Conservation (phyloP, 2,329 filamentous ascomycete species). For the Clonostachys chloroleuca region DNA sequence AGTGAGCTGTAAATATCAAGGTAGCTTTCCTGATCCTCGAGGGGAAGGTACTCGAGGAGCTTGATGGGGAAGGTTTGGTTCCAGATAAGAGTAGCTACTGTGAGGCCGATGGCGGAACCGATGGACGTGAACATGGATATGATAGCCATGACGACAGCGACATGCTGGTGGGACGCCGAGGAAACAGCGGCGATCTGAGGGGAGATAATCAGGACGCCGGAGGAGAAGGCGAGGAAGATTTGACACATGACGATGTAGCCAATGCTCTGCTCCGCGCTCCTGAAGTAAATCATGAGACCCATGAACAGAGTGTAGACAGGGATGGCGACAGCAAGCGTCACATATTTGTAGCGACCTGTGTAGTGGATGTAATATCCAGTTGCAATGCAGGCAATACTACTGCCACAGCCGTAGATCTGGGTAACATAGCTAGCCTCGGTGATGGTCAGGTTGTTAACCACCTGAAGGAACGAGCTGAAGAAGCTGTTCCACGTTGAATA, state of each 20-base stretch:
- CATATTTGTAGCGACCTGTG: slow-evolving; percentile 43
- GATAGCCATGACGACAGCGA: slow-evolving; percentile 56
- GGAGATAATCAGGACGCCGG: slow-evolving; percentile 53
- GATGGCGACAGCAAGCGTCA: slow-evolving; percentile 38
- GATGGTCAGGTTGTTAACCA: slow-evolving; percentile 28
- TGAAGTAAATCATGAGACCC: slow-evolving; percentile 56
- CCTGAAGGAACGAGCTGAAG: slow-evolving; percentile 31
- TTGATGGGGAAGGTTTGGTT: slow-evolving; percentile 50
- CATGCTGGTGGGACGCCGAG: slow-evolving; percentile 52
- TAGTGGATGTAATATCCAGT: slow-evolving; percentile 28
- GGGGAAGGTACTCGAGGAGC: slow-evolving; percentile 45
- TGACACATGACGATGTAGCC: slow-evolving; percentile 56
- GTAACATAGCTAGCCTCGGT: slow-evolving; percentile 27
- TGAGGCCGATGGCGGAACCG: slow-evolving; percentile 54
- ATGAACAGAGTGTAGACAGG: slow-evolving; percentile 52
- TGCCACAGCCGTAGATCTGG: slow-evolving; percentile 30
- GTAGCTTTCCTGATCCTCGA: slow-evolving; percentile 19
- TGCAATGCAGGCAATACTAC: slow-evolving; percentile 23
- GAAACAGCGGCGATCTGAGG: slow-evolving; percentile 59
- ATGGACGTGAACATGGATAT: slow-evolving; percentile 56
- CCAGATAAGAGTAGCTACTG: slow-evolving; percentile 63
- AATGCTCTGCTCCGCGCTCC: slow-evolving; percentile 42
- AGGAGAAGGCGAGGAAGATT: slow-evolving; percentile 57
- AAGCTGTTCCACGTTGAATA: slow-evolving; percentile 30
- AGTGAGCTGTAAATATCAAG: slow-evolving; percentile 38